These are phyloP conservation scores for Syzygium jambos DNA, from an alignment of 345 rosid genomes.

Conservation along the genomic window DNA sequence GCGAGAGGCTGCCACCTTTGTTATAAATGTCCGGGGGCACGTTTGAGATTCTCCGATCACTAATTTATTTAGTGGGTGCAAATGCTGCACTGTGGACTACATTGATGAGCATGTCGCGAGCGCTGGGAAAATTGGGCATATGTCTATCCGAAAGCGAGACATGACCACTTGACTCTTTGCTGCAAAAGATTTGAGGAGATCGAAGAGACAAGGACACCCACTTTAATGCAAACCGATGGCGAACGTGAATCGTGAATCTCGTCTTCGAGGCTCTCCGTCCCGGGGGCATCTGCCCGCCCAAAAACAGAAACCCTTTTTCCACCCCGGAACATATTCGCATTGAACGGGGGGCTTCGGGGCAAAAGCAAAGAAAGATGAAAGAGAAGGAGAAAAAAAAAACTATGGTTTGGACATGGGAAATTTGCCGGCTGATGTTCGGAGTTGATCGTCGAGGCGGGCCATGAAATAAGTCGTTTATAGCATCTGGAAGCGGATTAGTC, in stretches of 20 bases:
- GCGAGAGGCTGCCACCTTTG: neutral
- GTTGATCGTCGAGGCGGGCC: neutral
- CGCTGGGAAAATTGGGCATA: fast-evolving
- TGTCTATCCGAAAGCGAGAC: fast-evolving
- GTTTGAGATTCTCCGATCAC: neutral
- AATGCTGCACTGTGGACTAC: neutral
- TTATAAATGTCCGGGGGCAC: neutral
- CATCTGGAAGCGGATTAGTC: neutral
- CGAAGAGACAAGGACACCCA: fast-evolving
- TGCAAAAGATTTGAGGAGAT: neutral
- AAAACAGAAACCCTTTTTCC: neutral
- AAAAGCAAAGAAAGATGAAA: neutral
- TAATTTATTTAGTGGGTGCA: neutral
- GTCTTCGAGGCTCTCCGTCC: neutral
- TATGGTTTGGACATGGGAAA: neutral
- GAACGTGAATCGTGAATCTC: fast-evolving
- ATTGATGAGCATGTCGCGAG: fast-evolving
- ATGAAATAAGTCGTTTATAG: neutral
- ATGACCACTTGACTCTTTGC: fast-evolving
- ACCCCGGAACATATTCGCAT: neutral
- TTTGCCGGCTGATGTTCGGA: neutral
- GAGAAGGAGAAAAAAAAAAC: neutral
- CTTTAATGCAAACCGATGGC: neutral
- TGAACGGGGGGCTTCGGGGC: neutral
- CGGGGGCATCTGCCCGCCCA: fast-evolving